These are phyloP conservation scores for Dovyalis caffra DNA, from an alignment of 345 rosid genomes.

Conservation along the genomic window DNA sequence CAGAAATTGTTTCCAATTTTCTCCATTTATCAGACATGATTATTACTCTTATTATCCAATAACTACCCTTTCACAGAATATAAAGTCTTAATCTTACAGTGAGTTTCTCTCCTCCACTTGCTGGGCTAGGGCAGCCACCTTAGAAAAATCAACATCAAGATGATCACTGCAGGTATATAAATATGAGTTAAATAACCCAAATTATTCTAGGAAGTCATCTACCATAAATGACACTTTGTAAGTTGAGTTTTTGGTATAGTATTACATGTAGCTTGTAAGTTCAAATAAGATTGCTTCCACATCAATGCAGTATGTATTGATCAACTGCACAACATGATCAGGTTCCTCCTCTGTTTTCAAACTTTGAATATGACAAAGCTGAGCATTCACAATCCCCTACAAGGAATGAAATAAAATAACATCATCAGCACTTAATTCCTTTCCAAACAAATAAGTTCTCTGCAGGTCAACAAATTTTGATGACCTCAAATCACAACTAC, in stretches of 20 bases:
- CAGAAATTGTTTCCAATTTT: neutral
- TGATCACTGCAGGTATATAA: conserved; percentile 32
- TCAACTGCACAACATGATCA: conserved; percentile 33
- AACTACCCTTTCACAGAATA: neutral
- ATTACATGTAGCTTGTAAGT: conserved; percentile 32
- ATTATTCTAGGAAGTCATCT: neutral
- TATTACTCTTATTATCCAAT: neutral
- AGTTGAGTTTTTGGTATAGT: neutral
- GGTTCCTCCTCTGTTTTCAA: conserved; percentile 38
- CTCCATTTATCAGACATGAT: neutral
- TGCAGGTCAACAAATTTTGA: conserved; percentile 8
- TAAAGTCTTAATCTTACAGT: conserved; percentile 29
- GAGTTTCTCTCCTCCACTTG: conserved; percentile 41
- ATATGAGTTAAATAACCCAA: conserved; percentile 14
- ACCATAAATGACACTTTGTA: neutral
- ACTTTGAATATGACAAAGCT: conserved; percentile 32
- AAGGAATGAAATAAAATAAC: conserved; percentile 8
- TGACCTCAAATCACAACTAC: neutral
- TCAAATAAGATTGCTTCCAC: conserved; percentile 39
- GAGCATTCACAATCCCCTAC: conserved; percentile 44
- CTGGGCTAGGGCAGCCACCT: conserved; percentile 28
- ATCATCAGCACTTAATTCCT: neutral
- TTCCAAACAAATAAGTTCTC: neutral
- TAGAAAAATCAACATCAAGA: conserved; percentile 37
- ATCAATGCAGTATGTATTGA: conserved; percentile 35